phyloP scores from a whole-genome alignment of 495 filamentous ascomycete species.

The Entonaema liquescens region DNA sequence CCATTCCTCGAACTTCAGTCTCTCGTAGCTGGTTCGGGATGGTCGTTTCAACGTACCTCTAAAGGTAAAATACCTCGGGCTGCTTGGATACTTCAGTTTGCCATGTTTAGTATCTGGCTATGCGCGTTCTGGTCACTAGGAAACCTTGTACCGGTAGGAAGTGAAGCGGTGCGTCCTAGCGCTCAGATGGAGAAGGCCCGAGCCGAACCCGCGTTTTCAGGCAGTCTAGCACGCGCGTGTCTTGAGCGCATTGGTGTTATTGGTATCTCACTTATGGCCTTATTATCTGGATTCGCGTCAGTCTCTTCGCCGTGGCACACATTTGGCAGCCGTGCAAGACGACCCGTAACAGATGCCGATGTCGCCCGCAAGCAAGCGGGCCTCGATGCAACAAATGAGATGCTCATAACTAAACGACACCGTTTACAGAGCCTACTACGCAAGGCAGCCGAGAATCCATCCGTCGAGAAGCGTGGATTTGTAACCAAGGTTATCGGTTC shows the following conservation, averaged over 20 bases:
- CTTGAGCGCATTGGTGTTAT: slow-evolving; percentile 81
- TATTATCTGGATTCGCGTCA: slow-evolving; percentile 82
- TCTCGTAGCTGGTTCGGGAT: slow-evolving; percentile 67
- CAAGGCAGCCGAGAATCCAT: slow-evolving; percentile 61
- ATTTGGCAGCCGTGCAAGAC: slow-evolving; percentile 66
- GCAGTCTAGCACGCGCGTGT: slow-evolving; percentile 70
- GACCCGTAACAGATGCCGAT: slow-evolving; percentile 72
- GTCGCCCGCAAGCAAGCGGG: slow-evolving; percentile 76
- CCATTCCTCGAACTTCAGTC: slow-evolving; percentile 76
- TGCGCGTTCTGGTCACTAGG: slow-evolving; percentile 78
- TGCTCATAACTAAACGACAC: slow-evolving; percentile 73
- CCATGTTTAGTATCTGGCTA: slow-evolving; percentile 69
- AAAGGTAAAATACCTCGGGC: slow-evolving; percentile 56
- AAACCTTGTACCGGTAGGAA: slow-evolving; percentile 65
- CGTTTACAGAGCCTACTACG: slow-evolving; percentile 71
- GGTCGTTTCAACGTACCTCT: slow-evolving; percentile 62
- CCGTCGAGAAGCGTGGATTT: slow-evolving; percentile 61
- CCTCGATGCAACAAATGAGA: slow-evolving; percentile 75
- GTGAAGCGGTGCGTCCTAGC: slow-evolving; percentile 44
- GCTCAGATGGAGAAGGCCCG: slow-evolving; percentile 35
- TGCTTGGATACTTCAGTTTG: slow-evolving; percentile 67
- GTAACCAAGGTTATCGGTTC: slow-evolving; percentile 72
- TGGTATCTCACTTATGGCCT: slow-evolving; percentile 82
- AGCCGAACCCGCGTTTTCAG: slow-evolving; percentile 29
- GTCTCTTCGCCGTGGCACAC: slow-evolving; percentile 83